phyloP scores from a whole-genome alignment of 768 basidiomycete genomes.

The Hericium coralloides region DNA sequence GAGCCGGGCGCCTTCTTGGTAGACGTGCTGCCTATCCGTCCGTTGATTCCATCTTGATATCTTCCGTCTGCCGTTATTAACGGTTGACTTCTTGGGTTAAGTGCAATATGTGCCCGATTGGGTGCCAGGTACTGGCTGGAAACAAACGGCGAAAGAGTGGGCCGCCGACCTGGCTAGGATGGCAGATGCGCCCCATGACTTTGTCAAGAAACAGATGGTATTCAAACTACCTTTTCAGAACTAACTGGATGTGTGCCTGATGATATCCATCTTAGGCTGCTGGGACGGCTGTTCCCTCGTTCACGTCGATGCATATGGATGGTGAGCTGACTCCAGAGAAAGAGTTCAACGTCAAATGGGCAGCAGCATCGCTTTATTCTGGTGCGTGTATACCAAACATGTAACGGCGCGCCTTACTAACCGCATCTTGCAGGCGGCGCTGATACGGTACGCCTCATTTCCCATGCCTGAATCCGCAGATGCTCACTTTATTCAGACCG shows the following conservation, averaged over 20 bases:
- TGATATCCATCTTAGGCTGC: not conserved
- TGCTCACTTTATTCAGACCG: conserved; percentile 9
- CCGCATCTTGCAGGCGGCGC: conserved; percentile 6
- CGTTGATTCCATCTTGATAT: not conserved
- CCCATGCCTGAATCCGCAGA: not conserved
- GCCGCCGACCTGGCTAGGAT: not conserved
- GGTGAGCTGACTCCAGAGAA: not conserved
- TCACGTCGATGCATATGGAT: not conserved
- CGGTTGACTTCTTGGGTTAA: not conserved
- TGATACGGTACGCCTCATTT: conserved; percentile 11
- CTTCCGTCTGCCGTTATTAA: not conserved
- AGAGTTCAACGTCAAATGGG: conserved; percentile 5
- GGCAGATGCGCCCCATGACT: conserved; percentile 2
- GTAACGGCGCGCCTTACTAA: not conserved
- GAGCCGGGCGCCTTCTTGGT: conserved; percentile 6
- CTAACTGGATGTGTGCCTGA: not conserved
- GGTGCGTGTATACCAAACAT: not conserved
- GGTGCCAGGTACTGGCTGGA: not conserved
- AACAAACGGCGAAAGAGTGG: not conserved
- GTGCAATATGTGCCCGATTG: not conserved
- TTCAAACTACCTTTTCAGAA: not conserved
- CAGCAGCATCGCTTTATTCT: conserved; percentile 8
- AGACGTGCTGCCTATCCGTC: conserved; percentile 12
- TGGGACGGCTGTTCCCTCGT: not conserved
- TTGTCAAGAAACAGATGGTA: conserved; percentile 4